These are phyloP conservation scores for Lasiodiplodia citricola DNA, from an alignment of 2,329 filamentous ascomycete species.

Conservation along the genomic window DNA sequence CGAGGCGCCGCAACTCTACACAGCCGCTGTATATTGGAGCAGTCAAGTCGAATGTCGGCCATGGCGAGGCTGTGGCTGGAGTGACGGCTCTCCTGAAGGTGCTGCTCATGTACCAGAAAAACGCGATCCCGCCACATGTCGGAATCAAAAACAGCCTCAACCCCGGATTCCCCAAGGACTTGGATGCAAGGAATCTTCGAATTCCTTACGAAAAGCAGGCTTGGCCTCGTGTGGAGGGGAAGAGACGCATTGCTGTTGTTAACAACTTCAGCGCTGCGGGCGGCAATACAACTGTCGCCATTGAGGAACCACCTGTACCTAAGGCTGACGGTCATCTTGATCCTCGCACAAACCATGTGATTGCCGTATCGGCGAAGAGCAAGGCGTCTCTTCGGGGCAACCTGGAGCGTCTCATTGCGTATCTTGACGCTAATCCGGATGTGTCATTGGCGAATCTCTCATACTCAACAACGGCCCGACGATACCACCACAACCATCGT, in stretches of 20 bases:
- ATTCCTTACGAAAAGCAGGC: conserved; percentile 60
- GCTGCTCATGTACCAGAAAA: conserved; percentile 42
- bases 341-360: conserved; percentile 28
- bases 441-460: conserved; percentile 29
- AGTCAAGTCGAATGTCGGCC: conserved; percentile 44
- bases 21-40: conserved; percentile 32
- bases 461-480: conserved; percentile 36
- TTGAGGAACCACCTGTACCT: conserved; percentile 30
- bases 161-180: conserved; percentile 62
- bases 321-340: conserved; percentile 21
- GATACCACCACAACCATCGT: conserved; percentile 33
- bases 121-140: conserved; percentile 62
- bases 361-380: conserved; percentile 32
- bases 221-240: conserved; percentile 36
- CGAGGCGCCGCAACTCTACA: conserved; percentile 32
- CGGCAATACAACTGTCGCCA: conserved; percentile 58
- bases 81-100: conserved; percentile 41
- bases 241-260: conserved; percentile 32
- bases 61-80: conserved; percentile 43
- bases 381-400: conserved; percentile 30
- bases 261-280: conserved; percentile 64
- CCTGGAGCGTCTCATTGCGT: conserved; percentile 26
- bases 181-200: conserved; percentile 62
- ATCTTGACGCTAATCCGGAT: conserved; percentile 28
- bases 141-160: conserved; percentile 71